A percentile compares a stretch with the other conserved stretches of the same genome.
Evolutionary conservation across 23 red algal species (phyloP).

Genomic region (Rhodosorus marinus): DNA sequence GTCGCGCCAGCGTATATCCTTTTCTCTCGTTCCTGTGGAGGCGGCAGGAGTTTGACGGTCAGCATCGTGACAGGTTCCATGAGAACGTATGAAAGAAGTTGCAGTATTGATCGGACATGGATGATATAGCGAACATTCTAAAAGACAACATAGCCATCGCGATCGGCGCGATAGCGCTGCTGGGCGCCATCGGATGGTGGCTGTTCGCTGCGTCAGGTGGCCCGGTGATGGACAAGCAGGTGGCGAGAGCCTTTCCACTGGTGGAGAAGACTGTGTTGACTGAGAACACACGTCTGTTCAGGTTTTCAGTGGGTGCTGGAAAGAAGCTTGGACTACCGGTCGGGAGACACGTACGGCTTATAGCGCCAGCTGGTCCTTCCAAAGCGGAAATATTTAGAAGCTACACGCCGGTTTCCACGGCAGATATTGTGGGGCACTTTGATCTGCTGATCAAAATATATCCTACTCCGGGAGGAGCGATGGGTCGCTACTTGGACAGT

Average conservation of each 20-base stretch:
- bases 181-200: no score
- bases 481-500: constrained; percentile 50
- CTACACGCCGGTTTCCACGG: constrained; percentile 66
- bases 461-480: constrained; percentile 32
- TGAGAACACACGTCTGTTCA: constrained; percentile 76
- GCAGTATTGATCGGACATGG: no score
- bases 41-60: no score
- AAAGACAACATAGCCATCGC: no score
- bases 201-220: no score
- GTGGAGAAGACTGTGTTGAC: constrained; percentile 2
- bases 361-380: no score
- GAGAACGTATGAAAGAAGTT: no score
- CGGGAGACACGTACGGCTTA: constrained; percentile 36
- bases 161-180: no score
- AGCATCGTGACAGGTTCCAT: no score
- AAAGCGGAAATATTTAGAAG: constrained; percentile 34
- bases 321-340: constrained; percentile 35
- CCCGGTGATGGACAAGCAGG: not conserved
- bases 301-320: constrained; percentile 19
- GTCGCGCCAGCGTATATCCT: no score
- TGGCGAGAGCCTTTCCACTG: not conserved
- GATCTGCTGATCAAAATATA: constrained; percentile 87
- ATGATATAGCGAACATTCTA: no score
- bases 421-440: constrained; percentile 33
- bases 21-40: no score